Percentiles rank a stretch among this genome's conserved stretches.
Conservation (phyloP, 2,329 filamentous ascomycete species). For the Trichoderma breve region DNA sequence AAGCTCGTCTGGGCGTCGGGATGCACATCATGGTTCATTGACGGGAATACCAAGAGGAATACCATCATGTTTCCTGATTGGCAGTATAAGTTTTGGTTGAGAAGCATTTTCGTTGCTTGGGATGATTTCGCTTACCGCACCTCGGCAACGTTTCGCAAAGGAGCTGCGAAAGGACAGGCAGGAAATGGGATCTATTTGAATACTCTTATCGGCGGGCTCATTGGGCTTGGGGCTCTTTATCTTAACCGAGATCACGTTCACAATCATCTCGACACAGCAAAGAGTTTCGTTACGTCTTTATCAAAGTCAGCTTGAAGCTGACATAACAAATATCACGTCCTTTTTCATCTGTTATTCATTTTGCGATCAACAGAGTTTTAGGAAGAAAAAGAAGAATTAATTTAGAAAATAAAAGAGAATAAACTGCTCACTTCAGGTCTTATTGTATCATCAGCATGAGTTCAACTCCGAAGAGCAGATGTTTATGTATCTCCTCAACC, state of each 20-base stretch:
- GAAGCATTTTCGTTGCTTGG: conserved; percentile 45
- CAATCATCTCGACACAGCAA: not conserved
- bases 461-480: too few species aligned
- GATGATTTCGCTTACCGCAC: conserved; percentile 33
- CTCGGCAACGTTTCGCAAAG: not conserved
- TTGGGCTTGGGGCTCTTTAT: not conserved
- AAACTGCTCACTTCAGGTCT: too few species aligned
- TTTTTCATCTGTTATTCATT: too few species aligned
- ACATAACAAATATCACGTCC: too few species aligned
- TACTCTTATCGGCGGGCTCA: not conserved
- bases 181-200: not conserved
- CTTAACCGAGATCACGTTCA: not conserved
- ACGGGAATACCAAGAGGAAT: conserved; percentile 46
- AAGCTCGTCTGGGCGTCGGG: conserved; percentile 49
- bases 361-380: not conserved
- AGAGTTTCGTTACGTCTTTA: not conserved
- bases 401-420: too few species aligned
- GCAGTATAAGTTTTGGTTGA: conserved; percentile 48
- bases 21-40: conserved; percentile 52
- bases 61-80: conserved; percentile 53
- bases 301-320: not conserved
- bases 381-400: too few species aligned
- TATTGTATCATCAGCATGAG: too few species aligned
- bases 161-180: too few species aligned
- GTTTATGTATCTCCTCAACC: not conserved